Evolutionary conservation across 1,139 yeast species (phyloP).

Genomic region (Citeromyces hawaiiensis): DNA sequence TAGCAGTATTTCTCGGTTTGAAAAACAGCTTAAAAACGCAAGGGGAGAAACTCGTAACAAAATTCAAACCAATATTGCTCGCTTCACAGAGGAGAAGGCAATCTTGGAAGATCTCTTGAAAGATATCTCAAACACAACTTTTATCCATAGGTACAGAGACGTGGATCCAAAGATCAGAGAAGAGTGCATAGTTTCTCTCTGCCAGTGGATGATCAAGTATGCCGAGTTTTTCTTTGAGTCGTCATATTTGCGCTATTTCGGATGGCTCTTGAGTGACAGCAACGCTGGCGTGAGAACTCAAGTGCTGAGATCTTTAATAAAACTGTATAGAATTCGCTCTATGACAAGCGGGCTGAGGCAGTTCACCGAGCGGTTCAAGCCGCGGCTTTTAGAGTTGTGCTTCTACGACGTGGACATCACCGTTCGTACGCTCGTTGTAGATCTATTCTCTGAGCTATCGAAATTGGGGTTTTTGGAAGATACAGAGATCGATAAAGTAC

Average conservation of each 20-base stretch:
- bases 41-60: conserved; percentile 17
- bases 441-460: conserved; percentile 41
- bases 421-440: conserved; percentile 39
- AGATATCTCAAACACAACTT: conserved; percentile 55
- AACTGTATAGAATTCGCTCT: conserved; percentile 26
- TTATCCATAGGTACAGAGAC: conserved; percentile 73
- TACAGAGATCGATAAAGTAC: conserved; percentile 21
- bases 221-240: conserved; percentile 65
- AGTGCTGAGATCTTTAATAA: conserved; percentile 43
- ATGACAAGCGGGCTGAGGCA: conserved; percentile 41
- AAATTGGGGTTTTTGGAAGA: conserved; percentile 52
- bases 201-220: conserved; percentile 53
- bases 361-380: conserved; percentile 41
- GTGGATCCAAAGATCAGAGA: conserved; percentile 59
- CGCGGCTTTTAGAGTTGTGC: conserved; percentile 41
- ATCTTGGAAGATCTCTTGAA: conserved; percentile 42
- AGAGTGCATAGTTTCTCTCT: conserved; percentile 49
- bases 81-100: conserved; percentile 36
- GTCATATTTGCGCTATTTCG: conserved; percentile 60
- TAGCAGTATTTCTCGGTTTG: conserved; percentile 27
- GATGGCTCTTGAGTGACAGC: conserved; percentile 74
- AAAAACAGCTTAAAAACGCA: conserved; percentile 26
- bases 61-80: conserved; percentile 23
- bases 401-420: conserved; percentile 34
- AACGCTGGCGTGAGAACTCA: conserved; percentile 49